Percentiles rank a stretch among this genome's conserved stretches.
Evolutionary conservation across 495 filamentous ascomycete species (phyloP).

Genomic region (Pseudomonodictys pantanalensis): DNA sequence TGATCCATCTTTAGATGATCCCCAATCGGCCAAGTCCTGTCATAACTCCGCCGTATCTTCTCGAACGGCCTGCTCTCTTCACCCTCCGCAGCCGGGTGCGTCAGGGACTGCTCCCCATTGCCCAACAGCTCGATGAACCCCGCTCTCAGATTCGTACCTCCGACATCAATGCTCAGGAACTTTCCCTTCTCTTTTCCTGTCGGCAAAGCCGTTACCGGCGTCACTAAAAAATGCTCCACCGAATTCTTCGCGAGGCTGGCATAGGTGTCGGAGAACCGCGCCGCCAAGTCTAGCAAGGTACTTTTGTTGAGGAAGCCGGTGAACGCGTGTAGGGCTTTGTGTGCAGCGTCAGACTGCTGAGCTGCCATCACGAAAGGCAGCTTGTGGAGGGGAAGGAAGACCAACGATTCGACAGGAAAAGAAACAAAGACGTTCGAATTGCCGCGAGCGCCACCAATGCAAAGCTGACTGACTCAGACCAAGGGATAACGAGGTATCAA

Average conservation of each 20-base stretch:
- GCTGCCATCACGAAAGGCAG: neutral
- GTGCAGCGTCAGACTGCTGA: neutral
- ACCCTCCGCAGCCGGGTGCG: conserved; percentile 10
- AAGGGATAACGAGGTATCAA: neutral
- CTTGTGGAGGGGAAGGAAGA: neutral
- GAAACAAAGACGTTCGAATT: neutral
- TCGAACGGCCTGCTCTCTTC: conserved; percentile 23
- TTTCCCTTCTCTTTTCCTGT: conserved; percentile 62
- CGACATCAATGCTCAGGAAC: conserved; percentile 76
- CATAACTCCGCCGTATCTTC: conserved; percentile 57
- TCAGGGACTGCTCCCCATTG: conserved; percentile 28
- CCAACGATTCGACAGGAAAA: neutral
- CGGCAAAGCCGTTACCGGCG: conserved; percentile 71
- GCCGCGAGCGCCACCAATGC: neutral
- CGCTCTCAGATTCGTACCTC: conserved; percentile 76
- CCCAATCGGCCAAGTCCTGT: conserved; percentile 74
- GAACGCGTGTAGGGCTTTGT: conserved; percentile 10
- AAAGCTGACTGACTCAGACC: neutral
- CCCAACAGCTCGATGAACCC: conserved; percentile 71
- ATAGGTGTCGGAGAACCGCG: conserved; percentile 60
- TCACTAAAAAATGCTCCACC: conserved; percentile 70
- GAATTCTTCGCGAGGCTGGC: conserved; percentile 62
- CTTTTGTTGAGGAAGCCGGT: conserved; percentile 19
- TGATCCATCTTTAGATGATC: conserved; percentile 76
- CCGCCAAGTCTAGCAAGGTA: conserved; percentile 57